A percentile compares a stretch with the other conserved stretches of the same genome.
Evolutionary conservation across 2,329 filamentous ascomycete genomes (phyloP).

Genomic region (Verticillium dahliae): DNA sequence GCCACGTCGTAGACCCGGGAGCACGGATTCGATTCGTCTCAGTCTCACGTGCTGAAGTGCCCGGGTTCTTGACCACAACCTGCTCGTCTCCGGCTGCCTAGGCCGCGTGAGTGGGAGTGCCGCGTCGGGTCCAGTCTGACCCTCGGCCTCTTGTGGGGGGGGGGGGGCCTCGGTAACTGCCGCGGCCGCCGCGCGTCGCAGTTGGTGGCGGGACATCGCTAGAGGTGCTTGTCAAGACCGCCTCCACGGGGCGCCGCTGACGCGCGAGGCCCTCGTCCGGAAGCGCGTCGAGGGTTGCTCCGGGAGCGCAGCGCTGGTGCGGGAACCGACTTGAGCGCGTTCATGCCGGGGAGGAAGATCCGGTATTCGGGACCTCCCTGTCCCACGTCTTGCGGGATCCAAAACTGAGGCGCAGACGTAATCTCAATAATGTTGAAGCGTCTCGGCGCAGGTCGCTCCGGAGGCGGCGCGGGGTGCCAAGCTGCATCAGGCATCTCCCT

Average conservation of each 20-base stretch:
- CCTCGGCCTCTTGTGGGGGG: conserved; percentile 29
- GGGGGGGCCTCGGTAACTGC: conserved; percentile 18
- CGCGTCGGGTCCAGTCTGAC: conserved; percentile 33
- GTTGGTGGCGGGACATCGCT: conserved; percentile 8
- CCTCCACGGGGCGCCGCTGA: conserved; percentile 14
- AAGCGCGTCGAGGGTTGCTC: conserved; percentile 22
- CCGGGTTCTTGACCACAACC: background rate
- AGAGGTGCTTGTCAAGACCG: conserved; percentile 3
- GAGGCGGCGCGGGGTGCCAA: conserved; percentile 53
- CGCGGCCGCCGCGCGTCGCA: conserved; percentile 23
- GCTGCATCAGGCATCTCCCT: conserved; percentile 53
- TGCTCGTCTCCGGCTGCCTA: background rate
- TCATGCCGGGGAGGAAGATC: conserved; percentile 35
- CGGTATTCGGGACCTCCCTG: conserved; percentile 13
- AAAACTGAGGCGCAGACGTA: conserved; percentile 20
- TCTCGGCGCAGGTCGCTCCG: conserved; percentile 46
- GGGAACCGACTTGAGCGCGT: conserved; percentile 27
- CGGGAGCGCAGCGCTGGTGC: conserved; percentile 25
- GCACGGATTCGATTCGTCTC: background rate
- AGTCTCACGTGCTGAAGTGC: background rate
- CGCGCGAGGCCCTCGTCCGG: conserved; percentile 13
- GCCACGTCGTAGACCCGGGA: background rate
- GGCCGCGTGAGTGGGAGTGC: conserved; percentile 7
- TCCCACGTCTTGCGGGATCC: conserved; percentile 14
- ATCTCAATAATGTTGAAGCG: conserved; percentile 40